Percentiles rank a stretch among this genome's conserved stretches.
Conservation (phyloP, 1,284 basidiomycete genomes). For the Cutaneotrichosporon sp. region DNA sequence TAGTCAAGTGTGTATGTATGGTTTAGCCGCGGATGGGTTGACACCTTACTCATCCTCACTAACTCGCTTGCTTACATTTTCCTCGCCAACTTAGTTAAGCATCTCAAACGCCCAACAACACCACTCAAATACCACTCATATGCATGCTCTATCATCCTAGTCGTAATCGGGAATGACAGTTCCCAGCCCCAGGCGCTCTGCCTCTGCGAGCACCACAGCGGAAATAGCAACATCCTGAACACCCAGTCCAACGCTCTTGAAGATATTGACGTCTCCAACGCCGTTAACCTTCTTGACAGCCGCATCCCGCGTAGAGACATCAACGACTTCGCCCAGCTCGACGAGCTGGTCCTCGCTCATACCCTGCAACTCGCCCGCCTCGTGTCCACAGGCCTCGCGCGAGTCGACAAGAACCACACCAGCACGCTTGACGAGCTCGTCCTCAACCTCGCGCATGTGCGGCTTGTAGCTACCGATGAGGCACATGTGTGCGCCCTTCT, state of each 20-base stretch:
- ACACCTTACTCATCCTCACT: neutral
- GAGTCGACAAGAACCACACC: constrained; percentile 69
- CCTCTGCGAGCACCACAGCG: constrained; percentile 43
- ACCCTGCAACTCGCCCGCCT: constrained; percentile 71
- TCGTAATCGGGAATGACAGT: constrained; percentile 43
- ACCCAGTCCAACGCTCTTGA: constrained; percentile 53
- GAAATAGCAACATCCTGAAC: constrained; percentile 54
- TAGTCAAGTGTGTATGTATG: constrained; percentile 11
- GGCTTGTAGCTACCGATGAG: constrained; percentile 73
- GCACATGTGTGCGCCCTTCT: constrained; percentile 65
- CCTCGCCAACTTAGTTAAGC: too few species aligned
- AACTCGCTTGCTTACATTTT: neutral
- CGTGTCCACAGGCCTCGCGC: constrained; percentile 63
- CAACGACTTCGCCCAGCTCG: constrained; percentile 21
- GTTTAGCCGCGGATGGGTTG: neutral
- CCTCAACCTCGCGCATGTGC: constrained; percentile 72
- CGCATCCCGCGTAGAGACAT: neutral
- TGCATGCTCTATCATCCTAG: neutral
- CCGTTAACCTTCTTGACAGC: constrained; percentile 10
- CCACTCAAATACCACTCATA: too few species aligned
- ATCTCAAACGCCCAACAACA: neutral
- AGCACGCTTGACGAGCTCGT: constrained; percentile 59
- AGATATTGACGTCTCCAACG: constrained; percentile 43
- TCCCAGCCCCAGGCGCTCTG: constrained; percentile 40
- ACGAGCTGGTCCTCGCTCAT: constrained; percentile 17